Percentiles rank a stretch among this genome's conserved stretches.
phyloP scores from a whole-genome alignment of 768 basidiomycete species.

The Chiua virens region DNA sequence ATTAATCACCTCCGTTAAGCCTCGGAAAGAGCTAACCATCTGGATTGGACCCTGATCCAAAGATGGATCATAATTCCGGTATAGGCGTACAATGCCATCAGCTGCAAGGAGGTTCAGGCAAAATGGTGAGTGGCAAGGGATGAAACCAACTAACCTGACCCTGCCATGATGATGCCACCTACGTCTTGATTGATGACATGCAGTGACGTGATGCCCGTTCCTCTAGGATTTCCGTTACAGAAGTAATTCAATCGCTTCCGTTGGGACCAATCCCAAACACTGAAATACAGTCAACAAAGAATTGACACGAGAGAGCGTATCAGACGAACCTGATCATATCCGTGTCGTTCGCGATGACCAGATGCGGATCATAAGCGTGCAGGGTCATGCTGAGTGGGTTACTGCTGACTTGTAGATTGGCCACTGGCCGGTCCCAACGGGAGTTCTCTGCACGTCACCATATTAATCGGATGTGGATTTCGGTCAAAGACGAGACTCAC shows the following conservation, averaged over 20 bases:
- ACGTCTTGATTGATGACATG: constrained; percentile 96
- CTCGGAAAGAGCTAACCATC: constrained; percentile 94
- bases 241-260: constrained; percentile 78
- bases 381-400: constrained; percentile 79
- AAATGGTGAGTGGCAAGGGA: not conserved
- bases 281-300: constrained; percentile 29
- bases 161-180: constrained; percentile 85
- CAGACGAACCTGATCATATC: constrained; percentile 77
- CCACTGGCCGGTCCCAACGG: constrained; percentile 73
- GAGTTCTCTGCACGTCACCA: constrained; percentile 45
- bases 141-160: constrained; percentile 59
- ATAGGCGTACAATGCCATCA: constrained; percentile 90
- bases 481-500: constrained; percentile 42
- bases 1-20: constrained; percentile 73
- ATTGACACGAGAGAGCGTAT: not conserved
- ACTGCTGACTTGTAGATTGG: constrained; percentile 57
- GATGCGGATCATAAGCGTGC: constrained; percentile 89
- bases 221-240: constrained; percentile 82
- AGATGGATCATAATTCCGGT: constrained; percentile 84
- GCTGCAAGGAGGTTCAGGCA: constrained; percentile 45
- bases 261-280: constrained; percentile 94
- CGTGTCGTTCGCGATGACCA: constrained; percentile 81
- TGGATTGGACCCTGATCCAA: constrained; percentile 73
- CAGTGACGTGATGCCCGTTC: constrained; percentile 82
- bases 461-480: constrained; percentile 21